Base-by-base conservation (phyloP, 2,329 filamentous ascomycete genomes). In the Monosporascus ibericus region DNA sequence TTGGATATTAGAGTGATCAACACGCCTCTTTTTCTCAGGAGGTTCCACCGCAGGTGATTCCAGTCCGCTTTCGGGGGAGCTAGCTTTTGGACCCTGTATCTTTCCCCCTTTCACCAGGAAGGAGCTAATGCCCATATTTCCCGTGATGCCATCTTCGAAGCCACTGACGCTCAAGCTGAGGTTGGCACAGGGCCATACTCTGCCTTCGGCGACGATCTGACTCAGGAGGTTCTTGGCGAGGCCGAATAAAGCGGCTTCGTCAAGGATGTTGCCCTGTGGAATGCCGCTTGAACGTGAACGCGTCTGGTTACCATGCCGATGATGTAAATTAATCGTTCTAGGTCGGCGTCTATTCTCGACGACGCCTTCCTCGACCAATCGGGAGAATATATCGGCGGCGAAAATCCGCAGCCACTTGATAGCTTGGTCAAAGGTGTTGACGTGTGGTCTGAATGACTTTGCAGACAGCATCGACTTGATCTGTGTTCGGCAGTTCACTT, bases 381-480 rank as follows among this genome's bases (percentile, higher is more conserved):
- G 84, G 50, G 89, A 86, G 70, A 88, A 94, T 49, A 99, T 95
- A 67, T 99, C 94, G 1, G 90, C 89, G 5, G 82, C 85, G 67
- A 97, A 97, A 51, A 99, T 96, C 11, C 86, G 80, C 39, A 99
- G 75, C 94, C 94, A 99, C 55, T 85, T 85, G 24, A 81, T 75
- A 1, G 86, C 92, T 67, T 95, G 89, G 22, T 94, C 90, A 18
- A 82, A 73, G 2, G 78, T 86, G 60, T 84, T 88, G 65, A 97
- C 92, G 52, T 80, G 84, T 0, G 94, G 94, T 25, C 89, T 80
- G 64, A 99, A 99, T 0, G 91, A 95, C 67, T 99, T 99, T 20
- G 94, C 92, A 1, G 91, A 96, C 15, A 97, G 77, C 92, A 99
- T 97, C 17, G 88, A 94, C 68, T 97, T 96, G 74, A 96, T 96